Evolutionary conservation across 2,329 filamentous ascomycete species (phyloP).

Genomic region (Intubia oerlemansii): DNA sequence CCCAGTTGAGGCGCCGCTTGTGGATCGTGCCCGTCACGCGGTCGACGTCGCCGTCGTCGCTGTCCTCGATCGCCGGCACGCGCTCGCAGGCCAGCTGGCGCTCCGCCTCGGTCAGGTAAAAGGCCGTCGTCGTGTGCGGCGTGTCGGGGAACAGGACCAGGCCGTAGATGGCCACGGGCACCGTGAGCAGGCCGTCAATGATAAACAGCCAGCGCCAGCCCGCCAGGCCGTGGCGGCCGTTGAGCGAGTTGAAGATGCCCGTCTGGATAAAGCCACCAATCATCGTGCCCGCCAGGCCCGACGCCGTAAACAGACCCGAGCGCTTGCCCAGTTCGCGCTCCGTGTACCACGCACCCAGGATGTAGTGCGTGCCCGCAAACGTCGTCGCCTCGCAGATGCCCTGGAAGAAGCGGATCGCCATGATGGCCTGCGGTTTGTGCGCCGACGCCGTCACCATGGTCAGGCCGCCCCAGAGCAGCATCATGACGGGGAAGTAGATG

Average conservation of each 20-base stretch:
- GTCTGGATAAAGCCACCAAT: constrained; percentile 41
- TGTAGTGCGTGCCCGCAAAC: constrained; percentile 36
- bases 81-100: constrained; percentile 17
- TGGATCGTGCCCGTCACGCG: neutral
- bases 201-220: constrained; percentile 34
- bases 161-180: constrained; percentile 33
- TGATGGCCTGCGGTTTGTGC: constrained; percentile 29
- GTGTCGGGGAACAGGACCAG: constrained; percentile 31
- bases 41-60: constrained; percentile 13
- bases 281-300: constrained; percentile 37
- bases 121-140: constrained; percentile 24
- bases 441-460: constrained; percentile 38
- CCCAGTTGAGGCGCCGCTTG: constrained; percentile 6
- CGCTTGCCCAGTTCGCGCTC: constrained; percentile 38
- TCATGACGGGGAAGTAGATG: constrained; percentile 42
- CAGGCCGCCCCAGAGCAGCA: constrained; percentile 39
- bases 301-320: constrained; percentile 37
- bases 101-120: constrained; percentile 21
- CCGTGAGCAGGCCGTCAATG: constrained; percentile 31
- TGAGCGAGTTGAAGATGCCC: constrained; percentile 21
- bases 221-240: constrained; percentile 25
- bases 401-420: constrained; percentile 35
- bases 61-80: constrained; percentile 15
- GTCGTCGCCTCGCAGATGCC: constrained; percentile 33
- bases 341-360: constrained; percentile 40